These are phyloP conservation scores for Collybia sordida DNA, from an alignment of 768 basidiomycete genomes.

Conservation along the genomic window DNA sequence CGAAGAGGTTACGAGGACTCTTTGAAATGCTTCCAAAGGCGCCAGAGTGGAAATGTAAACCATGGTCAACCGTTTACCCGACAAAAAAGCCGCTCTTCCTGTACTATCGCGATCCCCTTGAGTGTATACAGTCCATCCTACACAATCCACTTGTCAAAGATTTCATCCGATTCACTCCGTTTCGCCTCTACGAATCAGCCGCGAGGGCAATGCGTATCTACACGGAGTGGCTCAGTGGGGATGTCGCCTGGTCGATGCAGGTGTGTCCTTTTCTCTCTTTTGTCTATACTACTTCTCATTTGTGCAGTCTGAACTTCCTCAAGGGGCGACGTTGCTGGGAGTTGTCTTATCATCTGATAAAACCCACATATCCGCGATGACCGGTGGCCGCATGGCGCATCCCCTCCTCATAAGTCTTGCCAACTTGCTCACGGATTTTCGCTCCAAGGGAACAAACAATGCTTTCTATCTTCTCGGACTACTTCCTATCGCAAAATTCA, in stretches of 20 bases:
- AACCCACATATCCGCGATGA: conserved; percentile 16
- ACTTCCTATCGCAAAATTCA: conserved; percentile 16
- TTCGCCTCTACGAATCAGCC: conserved; percentile 9
- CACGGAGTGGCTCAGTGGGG: conserved; percentile 19
- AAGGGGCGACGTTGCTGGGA: conserved; percentile 15
- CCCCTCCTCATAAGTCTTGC: conserved; percentile 13
- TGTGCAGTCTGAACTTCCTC: conserved; percentile 13
- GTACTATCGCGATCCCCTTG: conserved; percentile 24
- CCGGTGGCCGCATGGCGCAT: conserved; percentile 11
- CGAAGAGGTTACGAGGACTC: conserved; percentile 22
- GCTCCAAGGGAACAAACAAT: conserved; percentile 13
- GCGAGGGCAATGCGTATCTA: conserved; percentile 13
- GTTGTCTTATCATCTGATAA: conserved; percentile 17
- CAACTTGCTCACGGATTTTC: conserved; percentile 11
- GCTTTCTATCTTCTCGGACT: conserved; percentile 16
- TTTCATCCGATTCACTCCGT: conserved; percentile 18
- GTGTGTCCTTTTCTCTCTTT: conserved; percentile 2
- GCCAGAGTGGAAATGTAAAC: conserved; percentile 22
- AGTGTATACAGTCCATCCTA: conserved; percentile 27
- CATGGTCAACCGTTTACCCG: conserved; percentile 9
- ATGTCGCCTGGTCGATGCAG: conserved; percentile 21
- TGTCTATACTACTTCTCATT: too few species aligned
- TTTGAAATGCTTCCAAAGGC: conserved; percentile 26
- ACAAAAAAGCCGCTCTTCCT: conserved; percentile 25
- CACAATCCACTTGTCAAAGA: conserved; percentile 21